phyloP scores from a whole-genome alignment of 2,329 filamentous ascomycete genomes.

The Chaetomium sp. region DNA sequence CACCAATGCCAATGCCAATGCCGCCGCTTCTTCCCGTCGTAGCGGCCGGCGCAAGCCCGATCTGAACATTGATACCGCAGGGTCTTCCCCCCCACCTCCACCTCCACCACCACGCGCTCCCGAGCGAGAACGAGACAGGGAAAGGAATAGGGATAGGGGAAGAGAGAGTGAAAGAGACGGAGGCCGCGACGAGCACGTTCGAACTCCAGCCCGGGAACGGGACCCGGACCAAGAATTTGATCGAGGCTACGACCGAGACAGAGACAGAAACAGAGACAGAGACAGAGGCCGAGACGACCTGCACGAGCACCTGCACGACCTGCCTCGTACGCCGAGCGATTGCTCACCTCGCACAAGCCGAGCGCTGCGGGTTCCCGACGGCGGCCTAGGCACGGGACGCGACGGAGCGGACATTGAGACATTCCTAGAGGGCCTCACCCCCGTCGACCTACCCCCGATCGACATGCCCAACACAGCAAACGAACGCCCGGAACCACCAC shows the following conservation, averaged over 20 bases:
- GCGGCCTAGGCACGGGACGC: slow-evolving; percentile 7
- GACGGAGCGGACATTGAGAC: slow-evolving; percentile 30
- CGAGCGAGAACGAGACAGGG: neutral
- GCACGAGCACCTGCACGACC: slow-evolving; percentile 3
- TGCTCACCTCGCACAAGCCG: slow-evolving; percentile 21
- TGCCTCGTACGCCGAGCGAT: slow-evolving; percentile 30
- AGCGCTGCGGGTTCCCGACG: slow-evolving; percentile 27
- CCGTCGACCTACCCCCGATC: slow-evolving; percentile 31
- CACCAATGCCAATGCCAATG: neutral
- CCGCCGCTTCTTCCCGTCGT: slow-evolving; percentile 16
- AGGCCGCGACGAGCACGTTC: neutral
- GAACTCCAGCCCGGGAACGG: neutral
- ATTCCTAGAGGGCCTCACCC: slow-evolving; percentile 35
- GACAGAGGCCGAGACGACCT: slow-evolving; percentile 5
- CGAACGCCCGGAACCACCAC: slow-evolving; percentile 27
- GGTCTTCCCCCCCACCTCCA: slow-evolving; percentile 12
- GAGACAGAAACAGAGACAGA: neutral
- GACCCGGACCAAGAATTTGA: neutral
- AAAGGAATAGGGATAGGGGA: neutral
- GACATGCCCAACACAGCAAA: slow-evolving; percentile 27
- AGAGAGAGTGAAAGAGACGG: neutral
- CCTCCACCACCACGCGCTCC: neutral
- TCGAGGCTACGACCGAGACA: neutral
- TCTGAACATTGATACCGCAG: slow-evolving; percentile 22
- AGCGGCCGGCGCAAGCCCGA: slow-evolving; percentile 21